These are phyloP conservation scores for Zoysia pacifica DNA, from an alignment of 176 grass and related monocot genomes.

Conservation along the genomic window DNA sequence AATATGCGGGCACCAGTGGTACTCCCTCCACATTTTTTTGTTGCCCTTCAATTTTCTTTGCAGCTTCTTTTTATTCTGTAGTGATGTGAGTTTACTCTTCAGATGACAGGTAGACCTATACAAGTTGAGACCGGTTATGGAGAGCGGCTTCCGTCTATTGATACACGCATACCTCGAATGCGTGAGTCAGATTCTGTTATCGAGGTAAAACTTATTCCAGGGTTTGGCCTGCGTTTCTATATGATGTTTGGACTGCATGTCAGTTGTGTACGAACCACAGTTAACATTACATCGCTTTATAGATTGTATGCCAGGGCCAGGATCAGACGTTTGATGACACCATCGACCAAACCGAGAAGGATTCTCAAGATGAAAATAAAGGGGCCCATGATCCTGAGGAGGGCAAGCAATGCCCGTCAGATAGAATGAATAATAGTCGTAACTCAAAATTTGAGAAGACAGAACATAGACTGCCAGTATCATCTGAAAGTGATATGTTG, in stretches of 20 bases:
- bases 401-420: slow-evolving; percentile 34
- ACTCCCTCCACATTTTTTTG: background rate
- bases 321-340: slow-evolving; percentile 55
- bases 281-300: slow-evolving; percentile 36
- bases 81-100: slow-evolving; percentile 38
- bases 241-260: slow-evolving; percentile 3
- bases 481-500: slow-evolving; percentile 49
- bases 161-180: slow-evolving; percentile 67
- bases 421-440: slow-evolving; percentile 45
- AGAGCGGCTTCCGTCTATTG: slow-evolving; percentile 86
- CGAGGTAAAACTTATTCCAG: slow-evolving; percentile 65
- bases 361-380: slow-evolving; percentile 57
- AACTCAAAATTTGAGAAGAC: slow-evolving; percentile 43
- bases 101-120: slow-evolving; percentile 97
- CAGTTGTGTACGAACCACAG: background rate
- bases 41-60: background rate
- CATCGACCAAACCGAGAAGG: slow-evolving; percentile 62
- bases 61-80: slow-evolving; percentile 21
- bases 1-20: slow-evolving; percentile 57
- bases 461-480: slow-evolving; percentile 44
- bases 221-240: slow-evolving; percentile 21
- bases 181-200: slow-evolving; percentile 97
- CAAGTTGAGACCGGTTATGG: slow-evolving; percentile 78
- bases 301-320: slow-evolving; percentile 77
- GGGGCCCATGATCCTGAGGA: slow-evolving; percentile 44